phyloP scores from a whole-genome alignment of 306 rosid genomes.

The Hippophae tibetana region DNA sequence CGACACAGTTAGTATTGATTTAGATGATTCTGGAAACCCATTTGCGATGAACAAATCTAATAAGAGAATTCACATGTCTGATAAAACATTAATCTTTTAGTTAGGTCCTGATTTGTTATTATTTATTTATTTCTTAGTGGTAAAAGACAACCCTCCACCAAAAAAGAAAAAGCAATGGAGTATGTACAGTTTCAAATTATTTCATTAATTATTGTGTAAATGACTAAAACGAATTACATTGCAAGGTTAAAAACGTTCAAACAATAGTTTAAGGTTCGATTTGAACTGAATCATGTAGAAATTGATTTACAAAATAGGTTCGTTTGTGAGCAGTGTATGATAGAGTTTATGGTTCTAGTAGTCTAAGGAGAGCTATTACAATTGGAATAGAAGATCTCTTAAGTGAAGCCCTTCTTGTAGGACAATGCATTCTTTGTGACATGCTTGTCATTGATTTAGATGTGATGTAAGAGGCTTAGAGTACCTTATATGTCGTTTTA shows the following conservation, averaged over 20 bases:
- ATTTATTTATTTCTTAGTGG: too few species aligned
- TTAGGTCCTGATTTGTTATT: not conserved
- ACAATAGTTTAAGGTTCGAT: too few species aligned
- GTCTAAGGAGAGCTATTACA: slow-evolving; percentile 60
- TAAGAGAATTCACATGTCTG: slow-evolving; percentile 39
- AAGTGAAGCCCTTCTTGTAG: slow-evolving; percentile 63
- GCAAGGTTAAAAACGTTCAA: too few species aligned
- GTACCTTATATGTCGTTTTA: too few species aligned
- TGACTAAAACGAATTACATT: too few species aligned
- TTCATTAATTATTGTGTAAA: not conserved
- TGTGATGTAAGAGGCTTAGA: not conserved
- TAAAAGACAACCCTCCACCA: too few species aligned
- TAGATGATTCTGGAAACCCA: slow-evolving; percentile 65
- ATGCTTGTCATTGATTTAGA: slow-evolving; percentile 62
- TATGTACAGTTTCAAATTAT: not conserved
- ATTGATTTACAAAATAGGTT: slow-evolving; percentile 22
- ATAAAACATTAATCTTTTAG: slow-evolving; percentile 25
- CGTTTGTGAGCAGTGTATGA: slow-evolving; percentile 59
- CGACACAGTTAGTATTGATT: slow-evolving; percentile 54
- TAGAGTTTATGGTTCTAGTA: slow-evolving; percentile 68
- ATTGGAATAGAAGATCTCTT: slow-evolving; percentile 60
- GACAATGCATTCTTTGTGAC: slow-evolving; percentile 56
- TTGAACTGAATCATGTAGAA: too few species aligned
- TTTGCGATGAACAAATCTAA: slow-evolving; percentile 40
- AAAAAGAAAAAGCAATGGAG: too few species aligned